Evolutionary conservation across 2,329 filamentous ascomycete genomes (phyloP).

Genomic region (Fusarium sulawesiense): DNA sequence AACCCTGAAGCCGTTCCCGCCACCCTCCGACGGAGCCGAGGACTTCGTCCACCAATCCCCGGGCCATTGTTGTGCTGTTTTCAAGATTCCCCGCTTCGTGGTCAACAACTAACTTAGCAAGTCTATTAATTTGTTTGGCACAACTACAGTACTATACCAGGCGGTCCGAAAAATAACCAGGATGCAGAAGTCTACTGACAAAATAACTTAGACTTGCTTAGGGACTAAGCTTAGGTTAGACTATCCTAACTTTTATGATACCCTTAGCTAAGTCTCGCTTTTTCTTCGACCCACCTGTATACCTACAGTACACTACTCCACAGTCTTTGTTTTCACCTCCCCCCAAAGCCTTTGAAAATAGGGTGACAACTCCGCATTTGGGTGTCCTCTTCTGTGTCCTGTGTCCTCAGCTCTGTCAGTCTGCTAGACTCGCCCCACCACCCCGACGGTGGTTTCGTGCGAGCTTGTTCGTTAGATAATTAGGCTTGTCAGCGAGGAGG

Average conservation of each 20-base stretch:
- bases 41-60: conserved; percentile 42
- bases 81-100: conserved; percentile 40
- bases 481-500: conserved; percentile 12
- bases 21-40: conserved; percentile 47
- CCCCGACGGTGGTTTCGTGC: conserved; percentile 40
- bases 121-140: conserved; percentile 27
- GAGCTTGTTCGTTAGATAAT: neutral
- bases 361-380: conserved; percentile 33
- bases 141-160: neutral
- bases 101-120: conserved; percentile 24
- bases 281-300: too few relatives aligned
- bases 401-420: neutral
- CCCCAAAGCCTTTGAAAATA: conserved; percentile 18
- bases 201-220: too few relatives aligned
- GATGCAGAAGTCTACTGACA: too few relatives aligned
- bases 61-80: conserved; percentile 25
- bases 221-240: too few relatives aligned
- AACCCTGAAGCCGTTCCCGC: conserved; percentile 45
- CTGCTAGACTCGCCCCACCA: conserved; percentile 30
- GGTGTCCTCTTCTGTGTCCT: neutral
- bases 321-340: conserved; percentile 28
- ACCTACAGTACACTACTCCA: conserved; percentile 12
- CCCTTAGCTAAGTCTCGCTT: too few relatives aligned
- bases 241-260: too few relatives aligned
- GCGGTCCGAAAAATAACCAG: too few relatives aligned